phyloP scores from a whole-genome alignment of 306 rosid genomes.

The Ziziphus jujuba region DNA sequence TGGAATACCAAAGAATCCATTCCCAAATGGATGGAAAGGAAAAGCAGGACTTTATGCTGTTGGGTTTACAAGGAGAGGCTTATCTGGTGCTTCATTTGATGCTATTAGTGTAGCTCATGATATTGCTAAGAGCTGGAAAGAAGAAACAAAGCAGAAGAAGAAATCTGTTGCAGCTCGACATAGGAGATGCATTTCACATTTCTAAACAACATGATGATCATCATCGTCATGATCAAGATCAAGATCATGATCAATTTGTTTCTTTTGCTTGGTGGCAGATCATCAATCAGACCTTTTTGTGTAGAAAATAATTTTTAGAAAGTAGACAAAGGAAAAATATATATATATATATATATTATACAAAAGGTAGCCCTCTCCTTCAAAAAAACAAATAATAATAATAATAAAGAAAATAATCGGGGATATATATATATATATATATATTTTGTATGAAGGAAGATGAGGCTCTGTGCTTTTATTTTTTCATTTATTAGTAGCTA shows the following conservation, averaged over 20 bases:
- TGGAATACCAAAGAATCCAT: conserved; percentile 72
- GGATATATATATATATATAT: neutral
- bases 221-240: neutral
- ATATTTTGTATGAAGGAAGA: conserved; percentile 54
- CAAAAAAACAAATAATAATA: conserved; percentile 3
- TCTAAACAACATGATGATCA: conserved; percentile 19
- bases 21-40: conserved; percentile 95
- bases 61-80: conserved; percentile 88
- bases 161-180: conserved; percentile 68
- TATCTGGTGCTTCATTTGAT: conserved; percentile 85
- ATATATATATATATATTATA: too few relatives aligned
- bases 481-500: conserved; percentile 11
- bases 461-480: too few relatives aligned
- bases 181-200: conserved; percentile 85
- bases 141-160: conserved; percentile 67
- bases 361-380: conserved; percentile 60
- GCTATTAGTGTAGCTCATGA: conserved; percentile 86
- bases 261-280: conserved; percentile 16
- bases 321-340: conserved; percentile 12
- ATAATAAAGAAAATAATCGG: conserved; percentile 28
- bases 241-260: conserved; percentile 7
- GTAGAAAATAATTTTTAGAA: conserved; percentile 28
- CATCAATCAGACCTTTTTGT: conserved; percentile 21
- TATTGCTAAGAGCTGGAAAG: conserved; percentile 85
- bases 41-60: conserved; percentile 84